A percentile compares a stretch with the other conserved stretches of the same genome.
Evolutionary conservation across 2,329 filamentous ascomycete genomes (phyloP).

Genomic region (Setomelanomma holmii): DNA sequence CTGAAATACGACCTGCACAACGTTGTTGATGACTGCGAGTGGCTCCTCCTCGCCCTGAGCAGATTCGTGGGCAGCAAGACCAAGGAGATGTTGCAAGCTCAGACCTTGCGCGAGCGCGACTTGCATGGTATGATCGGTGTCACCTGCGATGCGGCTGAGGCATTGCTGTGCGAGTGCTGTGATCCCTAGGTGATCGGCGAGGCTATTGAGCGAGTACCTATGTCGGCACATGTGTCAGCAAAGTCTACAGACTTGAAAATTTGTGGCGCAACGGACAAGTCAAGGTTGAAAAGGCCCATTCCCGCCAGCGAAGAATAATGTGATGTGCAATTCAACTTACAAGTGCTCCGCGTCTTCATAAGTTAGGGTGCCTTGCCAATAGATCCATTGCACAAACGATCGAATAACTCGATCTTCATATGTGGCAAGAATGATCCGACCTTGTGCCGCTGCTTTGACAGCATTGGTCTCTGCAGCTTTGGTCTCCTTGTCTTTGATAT

Average conservation of each 20-base stretch:
- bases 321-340: too few relatives aligned
- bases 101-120: slow-evolving; percentile 6
- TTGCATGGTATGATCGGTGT: slow-evolving; percentile 7
- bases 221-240: not conserved
- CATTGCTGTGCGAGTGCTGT: slow-evolving; percentile 18
- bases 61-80: too few relatives aligned
- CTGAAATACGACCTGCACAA: slow-evolving; percentile 21
- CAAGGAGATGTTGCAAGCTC: slow-evolving; percentile 9
- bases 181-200: slow-evolving; percentile 23
- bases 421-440: slow-evolving; percentile 18
- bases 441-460: slow-evolving; percentile 24
- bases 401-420: slow-evolving; percentile 12
- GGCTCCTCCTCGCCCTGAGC: not conserved
- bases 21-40: not conserved
- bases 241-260: too few relatives aligned
- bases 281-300: too few relatives aligned
- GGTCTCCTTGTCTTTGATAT: slow-evolving; percentile 15
- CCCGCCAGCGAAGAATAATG: too few relatives aligned
- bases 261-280: too few relatives aligned
- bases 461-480: slow-evolving; percentile 2
- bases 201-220: slow-evolving; percentile 16
- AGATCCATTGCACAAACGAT: slow-evolving; percentile 28
- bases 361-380: slow-evolving; percentile 3
- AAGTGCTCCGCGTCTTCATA: slow-evolving; percentile 14
- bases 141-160: slow-evolving; percentile 12